Evolutionary conservation across 257 asterid species (phyloP), one percentile per base, ranked within the genome.

Genomic region (Leonotis leonurus): DNA sequence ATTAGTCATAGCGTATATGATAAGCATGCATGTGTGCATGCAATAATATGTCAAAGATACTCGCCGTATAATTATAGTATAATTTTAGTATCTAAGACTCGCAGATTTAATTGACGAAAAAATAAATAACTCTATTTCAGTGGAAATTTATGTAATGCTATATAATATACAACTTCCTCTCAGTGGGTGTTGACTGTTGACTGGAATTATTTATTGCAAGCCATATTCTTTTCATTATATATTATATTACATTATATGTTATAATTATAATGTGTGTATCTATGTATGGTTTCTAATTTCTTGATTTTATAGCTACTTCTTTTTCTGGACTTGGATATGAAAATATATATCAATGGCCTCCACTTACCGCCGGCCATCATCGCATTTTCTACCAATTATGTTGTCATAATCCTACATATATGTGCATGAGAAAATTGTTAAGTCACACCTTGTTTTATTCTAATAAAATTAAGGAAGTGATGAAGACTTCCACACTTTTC

Each of bases 51-150:
- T 65, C 64, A 65, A 65, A 55, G 64, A 41, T 65, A 29, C 56
- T 8, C 39, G 3, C 22, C 6, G n/a, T 40, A 25, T 24, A 24
- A 5, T 5, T 13, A 24, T 11, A 4, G 2, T 1, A 6, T 41
- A 35, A 21, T 56, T 43, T 56, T 56, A 46, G 14, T 59, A 39
- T 20, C 8, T 13, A 1, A 46, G 60, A 21, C 49, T 20, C 4
- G 71, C 64, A 22, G 64, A n/a, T 56, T 67, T 44, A 12, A 16
- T 66, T 56, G 71, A 67, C 60, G 43, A 56, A 22, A 30, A 48
- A 44, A 22, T 43, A 25, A 43, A 33, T 50, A 24, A 12, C 8
- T 21, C 1, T 22, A 9, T 48, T 9, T 44, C 2, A 9, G 3
- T 48, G 3, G 16, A 48, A 8, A 8, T 27, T 27, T 2, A 27